Conservation (phyloP, 2,329 filamentous ascomycete species). For the Rosellinia necatrix region DNA sequence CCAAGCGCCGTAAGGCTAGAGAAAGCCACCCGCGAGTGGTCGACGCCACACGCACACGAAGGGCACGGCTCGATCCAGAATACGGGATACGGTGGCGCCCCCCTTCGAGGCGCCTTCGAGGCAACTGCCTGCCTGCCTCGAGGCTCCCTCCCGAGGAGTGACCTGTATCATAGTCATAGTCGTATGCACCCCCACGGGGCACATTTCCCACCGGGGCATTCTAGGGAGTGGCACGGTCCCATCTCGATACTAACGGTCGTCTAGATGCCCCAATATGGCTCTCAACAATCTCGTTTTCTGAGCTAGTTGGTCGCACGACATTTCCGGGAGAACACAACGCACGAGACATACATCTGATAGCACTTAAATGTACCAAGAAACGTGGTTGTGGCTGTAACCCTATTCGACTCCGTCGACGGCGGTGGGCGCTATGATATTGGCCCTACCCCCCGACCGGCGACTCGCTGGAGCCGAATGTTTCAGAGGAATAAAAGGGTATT, state of each 20-base stretch:
- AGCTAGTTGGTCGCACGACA: constrained; percentile 15
- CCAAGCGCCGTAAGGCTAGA: neutral
- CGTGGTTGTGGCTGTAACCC: constrained; percentile 18
- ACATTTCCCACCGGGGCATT: no score
- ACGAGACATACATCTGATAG: constrained; percentile 14
- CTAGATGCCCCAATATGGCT: no score
- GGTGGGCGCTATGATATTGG: neutral
- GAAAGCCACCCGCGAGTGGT: constrained; percentile 4
- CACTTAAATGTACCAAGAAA: constrained; percentile 18
- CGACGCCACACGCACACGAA: constrained; percentile 2
- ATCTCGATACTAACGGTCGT: constrained; percentile 5
- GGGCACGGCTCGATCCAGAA: neutral
- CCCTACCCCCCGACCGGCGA: no score
- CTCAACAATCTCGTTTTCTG: neutral
- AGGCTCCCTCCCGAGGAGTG: no score
- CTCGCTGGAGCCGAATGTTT: constrained; percentile 2
- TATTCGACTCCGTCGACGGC: neutral
- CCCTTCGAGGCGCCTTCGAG: no score
- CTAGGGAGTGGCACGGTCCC: neutral
- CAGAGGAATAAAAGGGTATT: neutral
- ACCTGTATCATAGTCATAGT: no score
- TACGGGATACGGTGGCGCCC: neutral
- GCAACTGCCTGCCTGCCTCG: no score
- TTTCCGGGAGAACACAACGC: constrained; percentile 8
- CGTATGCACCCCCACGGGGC: no score